phyloP scores from a whole-genome alignment of 805 yeast species.

The Wickerhamiella nectarea region DNA sequence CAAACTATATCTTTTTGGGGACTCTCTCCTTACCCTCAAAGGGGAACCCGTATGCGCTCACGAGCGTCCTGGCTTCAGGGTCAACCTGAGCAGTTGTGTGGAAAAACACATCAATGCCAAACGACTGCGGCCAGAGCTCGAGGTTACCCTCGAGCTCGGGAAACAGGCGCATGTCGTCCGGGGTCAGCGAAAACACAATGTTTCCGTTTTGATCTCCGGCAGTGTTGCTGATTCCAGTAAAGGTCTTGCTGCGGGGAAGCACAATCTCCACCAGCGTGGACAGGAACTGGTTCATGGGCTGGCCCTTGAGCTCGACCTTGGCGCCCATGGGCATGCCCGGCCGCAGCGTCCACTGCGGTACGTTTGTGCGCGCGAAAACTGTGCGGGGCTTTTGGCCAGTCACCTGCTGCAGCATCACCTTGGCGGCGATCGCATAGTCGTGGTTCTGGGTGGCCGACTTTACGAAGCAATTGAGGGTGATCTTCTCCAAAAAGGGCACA shows the following conservation, averaged over 20 bases:
- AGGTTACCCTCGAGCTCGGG: constrained; percentile 89
- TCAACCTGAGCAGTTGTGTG: constrained; percentile 86
- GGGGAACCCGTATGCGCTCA: constrained; percentile 74
- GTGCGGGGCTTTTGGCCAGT: constrained; percentile 79
- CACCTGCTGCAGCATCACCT: constrained; percentile 75
- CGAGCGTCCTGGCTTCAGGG: constrained; percentile 70
- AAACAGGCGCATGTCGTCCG: constrained; percentile 65
- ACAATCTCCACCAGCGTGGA: constrained; percentile 82
- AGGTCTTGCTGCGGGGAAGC: constrained; percentile 82
- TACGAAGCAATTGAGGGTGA: constrained; percentile 65
- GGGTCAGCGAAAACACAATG: constrained; percentile 67
- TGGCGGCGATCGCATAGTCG: constrained; percentile 62
- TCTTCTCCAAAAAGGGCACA: constrained; percentile 56
- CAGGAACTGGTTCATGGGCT: constrained; percentile 73
- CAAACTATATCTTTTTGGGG: constrained; percentile 20
- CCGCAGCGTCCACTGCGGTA: constrained; percentile 75
- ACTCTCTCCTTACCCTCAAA: constrained; percentile 42
- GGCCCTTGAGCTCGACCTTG: constrained; percentile 60
- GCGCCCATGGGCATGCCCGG: constrained; percentile 89
- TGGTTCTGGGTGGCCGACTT: constrained; percentile 46
- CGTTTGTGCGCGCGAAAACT: constrained; percentile 62
- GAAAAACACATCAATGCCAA: constrained; percentile 73
- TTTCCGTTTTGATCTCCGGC: constrained; percentile 81
- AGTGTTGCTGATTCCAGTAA: constrained; percentile 57
- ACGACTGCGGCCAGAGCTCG: constrained; percentile 77